phyloP scores from a whole-genome alignment of 2,329 filamentous ascomycete species.

The Zarea fungicola region DNA sequence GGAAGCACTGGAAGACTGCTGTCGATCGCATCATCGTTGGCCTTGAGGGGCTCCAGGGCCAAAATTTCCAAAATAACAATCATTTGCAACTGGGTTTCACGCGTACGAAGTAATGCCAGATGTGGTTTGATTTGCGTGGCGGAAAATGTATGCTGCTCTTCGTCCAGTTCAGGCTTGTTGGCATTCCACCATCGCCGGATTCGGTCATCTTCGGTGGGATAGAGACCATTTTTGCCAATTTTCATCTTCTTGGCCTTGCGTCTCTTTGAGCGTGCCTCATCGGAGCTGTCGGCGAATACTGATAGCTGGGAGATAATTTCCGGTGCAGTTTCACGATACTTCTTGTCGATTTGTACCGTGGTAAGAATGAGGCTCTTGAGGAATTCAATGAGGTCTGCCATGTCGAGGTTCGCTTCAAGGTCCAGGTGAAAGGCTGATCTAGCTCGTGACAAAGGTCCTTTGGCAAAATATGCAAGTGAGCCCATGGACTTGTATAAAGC shows the following conservation, averaged over 20 bases:
- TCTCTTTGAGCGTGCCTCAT: slow-evolving; percentile 41
- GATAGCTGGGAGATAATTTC: slow-evolving; percentile 55
- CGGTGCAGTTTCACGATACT: slow-evolving; percentile 68
- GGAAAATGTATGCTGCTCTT: slow-evolving; percentile 43
- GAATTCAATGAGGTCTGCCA: slow-evolving; percentile 61
- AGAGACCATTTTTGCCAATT: slow-evolving; percentile 63
- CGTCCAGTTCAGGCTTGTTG: slow-evolving; percentile 46
- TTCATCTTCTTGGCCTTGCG: slow-evolving; percentile 60
- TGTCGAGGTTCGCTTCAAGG: slow-evolving; percentile 54
- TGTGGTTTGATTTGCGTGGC: slow-evolving; percentile 55
- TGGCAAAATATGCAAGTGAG: slow-evolving; percentile 77
- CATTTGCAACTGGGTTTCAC: slow-evolving; percentile 77
- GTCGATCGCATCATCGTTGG: slow-evolving; percentile 36
- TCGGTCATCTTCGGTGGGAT: slow-evolving; percentile 59
- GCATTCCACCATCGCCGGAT: slow-evolving; percentile 67
- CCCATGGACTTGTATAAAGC: slow-evolving; percentile 62
- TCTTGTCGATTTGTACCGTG: slow-evolving; percentile 67
- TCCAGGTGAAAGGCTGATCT: slow-evolving; percentile 64
- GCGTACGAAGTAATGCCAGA: slow-evolving; percentile 60
- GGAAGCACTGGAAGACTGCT: slow-evolving; percentile 43
- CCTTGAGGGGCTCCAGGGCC: slow-evolving; percentile 56
- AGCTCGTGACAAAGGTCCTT: slow-evolving; percentile 71
- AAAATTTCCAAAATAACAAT: slow-evolving; percentile 74
- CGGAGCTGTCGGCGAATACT: slow-evolving; percentile 50
- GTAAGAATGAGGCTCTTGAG: slow-evolving; percentile 64